These are phyloP conservation scores for Dorcoceras hygrometricum DNA, from an alignment of 257 asterid genomes.

Conservation along the genomic window DNA sequence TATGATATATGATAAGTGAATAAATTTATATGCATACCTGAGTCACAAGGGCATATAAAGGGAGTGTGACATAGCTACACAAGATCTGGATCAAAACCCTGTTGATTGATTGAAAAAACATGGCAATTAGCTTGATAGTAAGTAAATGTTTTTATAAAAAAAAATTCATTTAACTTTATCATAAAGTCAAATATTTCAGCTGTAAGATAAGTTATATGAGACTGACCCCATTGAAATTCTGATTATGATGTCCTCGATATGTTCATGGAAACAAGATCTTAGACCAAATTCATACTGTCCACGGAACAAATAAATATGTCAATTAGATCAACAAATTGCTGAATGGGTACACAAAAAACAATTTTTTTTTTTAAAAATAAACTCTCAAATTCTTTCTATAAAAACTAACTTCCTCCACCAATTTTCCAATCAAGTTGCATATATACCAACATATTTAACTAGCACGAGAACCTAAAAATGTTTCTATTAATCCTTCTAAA, in stretches of 20 bases:
- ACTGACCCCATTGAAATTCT: conserved; percentile 84
- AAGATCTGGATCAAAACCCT: conserved; percentile 73
- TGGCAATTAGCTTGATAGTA: neutral
- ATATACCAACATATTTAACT: no score
- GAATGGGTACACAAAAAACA: neutral
- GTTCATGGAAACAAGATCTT: conserved; percentile 78
- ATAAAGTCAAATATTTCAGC: neutral
- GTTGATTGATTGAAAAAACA: conserved; percentile 3
- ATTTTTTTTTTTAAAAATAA: no score
- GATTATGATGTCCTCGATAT: conserved; percentile 69
- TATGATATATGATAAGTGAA: no score
- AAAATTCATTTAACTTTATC: no score
- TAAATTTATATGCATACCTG: conserved; percentile 68
- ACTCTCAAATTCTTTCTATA: no score
- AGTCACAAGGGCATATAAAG: conserved; percentile 90
- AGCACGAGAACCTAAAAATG: no score
- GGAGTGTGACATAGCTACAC: conserved; percentile 91
- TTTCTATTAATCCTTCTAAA: no score
- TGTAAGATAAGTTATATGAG: neutral
- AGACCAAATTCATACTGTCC: conserved; percentile 75
- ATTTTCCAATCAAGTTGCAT: no score
- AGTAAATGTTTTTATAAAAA: no score
- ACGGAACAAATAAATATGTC: neutral
- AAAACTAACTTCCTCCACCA: no score
- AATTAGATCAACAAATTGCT: neutral